A percentile compares a stretch with the other conserved stretches of the same genome.
Conservation (phyloP, 306 rosid species). For the Cucumis hystrix region DNA sequence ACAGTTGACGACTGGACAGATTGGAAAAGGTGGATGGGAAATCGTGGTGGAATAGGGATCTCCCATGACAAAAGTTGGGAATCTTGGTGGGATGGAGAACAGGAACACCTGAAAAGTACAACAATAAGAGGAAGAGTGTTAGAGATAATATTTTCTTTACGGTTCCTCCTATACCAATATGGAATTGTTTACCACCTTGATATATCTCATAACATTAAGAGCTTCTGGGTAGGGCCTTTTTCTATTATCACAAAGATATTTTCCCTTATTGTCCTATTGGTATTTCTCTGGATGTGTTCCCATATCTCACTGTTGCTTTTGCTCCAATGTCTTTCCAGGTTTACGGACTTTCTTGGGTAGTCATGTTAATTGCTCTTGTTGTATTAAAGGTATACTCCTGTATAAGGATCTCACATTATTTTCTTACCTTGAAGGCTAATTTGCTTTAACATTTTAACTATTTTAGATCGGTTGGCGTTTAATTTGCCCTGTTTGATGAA, state of each 20-base stretch:
- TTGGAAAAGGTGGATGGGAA: constrained; percentile 99
- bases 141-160: constrained; percentile 68
- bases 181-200: constrained; percentile 90
- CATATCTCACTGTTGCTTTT: constrained; percentile 12
- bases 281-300: neutral
- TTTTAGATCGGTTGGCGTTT: neutral
- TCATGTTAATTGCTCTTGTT: constrained; percentile 45
- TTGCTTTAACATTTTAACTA: neutral
- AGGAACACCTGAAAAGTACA: constrained; percentile 76
- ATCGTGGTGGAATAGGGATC: constrained; percentile 93
- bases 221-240: constrained; percentile 40
- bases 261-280: constrained; percentile 7
- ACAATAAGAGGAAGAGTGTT: constrained; percentile 58
- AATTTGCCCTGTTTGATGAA: neutral
- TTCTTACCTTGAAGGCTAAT: neutral
- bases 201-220: constrained; percentile 56
- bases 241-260: neutral
- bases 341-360: constrained; percentile 80
- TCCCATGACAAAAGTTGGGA: constrained; percentile 82
- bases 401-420: neutral
- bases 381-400: constrained; percentile 55
- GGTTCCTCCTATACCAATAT: constrained; percentile 84
- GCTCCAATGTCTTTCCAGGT: constrained; percentile 32
- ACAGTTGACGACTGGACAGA: constrained; percentile 97
- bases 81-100: constrained; percentile 96